A percentile compares a stretch with the other conserved stretches of the same genome.
Conservation (phyloP, 306 rosid genomes). For the Crotalaria pallida region DNA sequence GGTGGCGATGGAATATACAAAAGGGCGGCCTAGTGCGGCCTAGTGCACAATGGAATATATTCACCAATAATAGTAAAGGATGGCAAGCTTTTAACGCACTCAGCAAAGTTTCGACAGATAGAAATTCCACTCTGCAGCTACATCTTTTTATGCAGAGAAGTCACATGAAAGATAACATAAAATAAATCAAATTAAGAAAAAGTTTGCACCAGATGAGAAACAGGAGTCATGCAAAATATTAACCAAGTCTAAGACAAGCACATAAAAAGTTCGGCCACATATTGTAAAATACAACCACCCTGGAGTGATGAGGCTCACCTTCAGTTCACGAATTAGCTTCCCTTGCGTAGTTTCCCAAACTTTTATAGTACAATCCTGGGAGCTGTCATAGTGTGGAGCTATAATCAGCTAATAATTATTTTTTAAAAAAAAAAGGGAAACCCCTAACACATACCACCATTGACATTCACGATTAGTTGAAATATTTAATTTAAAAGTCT, state of each 20-base stretch:
- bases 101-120: neutral
- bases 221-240: neutral
- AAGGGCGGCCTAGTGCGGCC: too few species aligned
- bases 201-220: neutral
- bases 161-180: neutral
- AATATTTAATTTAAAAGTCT: neutral
- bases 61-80: neutral
- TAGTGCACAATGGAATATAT: neutral
- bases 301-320: slow-evolving; percentile 34
- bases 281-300: neutral
- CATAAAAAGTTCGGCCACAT: neutral
- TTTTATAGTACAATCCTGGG: slow-evolving; percentile 89
- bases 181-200: neutral
- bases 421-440: neutral
- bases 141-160: neutral
- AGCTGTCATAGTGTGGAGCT: slow-evolving; percentile 36
- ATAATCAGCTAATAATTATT: neutral
- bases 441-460: neutral
- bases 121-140: neutral
- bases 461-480: neutral
- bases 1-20: neutral
- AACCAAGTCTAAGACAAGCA: neutral
- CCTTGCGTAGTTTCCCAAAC: slow-evolving; percentile 95
- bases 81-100: neutral
- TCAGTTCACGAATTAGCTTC: slow-evolving; percentile 82